Conservation (phyloP, 2,329 filamentous ascomycete species). For the Diatrype stigma region DNA sequence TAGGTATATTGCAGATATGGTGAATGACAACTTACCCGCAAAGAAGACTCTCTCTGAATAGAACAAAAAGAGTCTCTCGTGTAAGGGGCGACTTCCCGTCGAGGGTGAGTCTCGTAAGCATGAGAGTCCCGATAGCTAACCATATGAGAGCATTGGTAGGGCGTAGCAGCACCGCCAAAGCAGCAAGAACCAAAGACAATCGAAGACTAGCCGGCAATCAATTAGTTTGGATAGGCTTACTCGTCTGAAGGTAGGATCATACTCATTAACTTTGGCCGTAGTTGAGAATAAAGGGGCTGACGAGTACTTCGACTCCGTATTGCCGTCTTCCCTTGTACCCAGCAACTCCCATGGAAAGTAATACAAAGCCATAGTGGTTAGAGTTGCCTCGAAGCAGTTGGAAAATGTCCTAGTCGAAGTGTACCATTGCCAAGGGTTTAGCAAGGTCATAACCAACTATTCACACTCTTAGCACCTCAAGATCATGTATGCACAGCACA, state of each 20-base stretch:
- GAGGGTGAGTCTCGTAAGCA: conserved; percentile 39
- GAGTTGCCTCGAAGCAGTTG: conserved; percentile 85
- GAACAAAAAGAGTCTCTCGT: conserved; percentile 40
- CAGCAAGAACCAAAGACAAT: conserved; percentile 69
- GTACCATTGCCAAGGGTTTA: conserved; percentile 95
- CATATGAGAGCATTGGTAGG: conserved; percentile 90
- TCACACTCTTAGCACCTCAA: conserved; percentile 9
- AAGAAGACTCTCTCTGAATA: conserved; percentile 60
- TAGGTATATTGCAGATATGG: background rate
- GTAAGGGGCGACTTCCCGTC: conserved; percentile 38
- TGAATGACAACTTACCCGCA: conserved; percentile 46
- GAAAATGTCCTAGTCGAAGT: conserved; percentile 90
- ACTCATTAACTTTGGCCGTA: conserved; percentile 27
- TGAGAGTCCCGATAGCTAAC: conserved; percentile 59
- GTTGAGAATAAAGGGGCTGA: conserved; percentile 21
- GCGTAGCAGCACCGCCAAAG: conserved; percentile 76
- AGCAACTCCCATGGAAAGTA: conserved; percentile 84
- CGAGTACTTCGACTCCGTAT: conserved; percentile 35
- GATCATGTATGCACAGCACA: background rate
- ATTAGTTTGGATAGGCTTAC: conserved; percentile 14
- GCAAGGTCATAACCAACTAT: conserved; percentile 65
- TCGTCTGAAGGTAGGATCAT: conserved; percentile 8
- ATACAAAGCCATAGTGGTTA: conserved; percentile 75
- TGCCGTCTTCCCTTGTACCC: conserved; percentile 33
- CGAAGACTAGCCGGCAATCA: conserved; percentile 42